Conservation (phyloP, 2,329 filamentous ascomycete species). For the Fusarium sp. region DNA sequence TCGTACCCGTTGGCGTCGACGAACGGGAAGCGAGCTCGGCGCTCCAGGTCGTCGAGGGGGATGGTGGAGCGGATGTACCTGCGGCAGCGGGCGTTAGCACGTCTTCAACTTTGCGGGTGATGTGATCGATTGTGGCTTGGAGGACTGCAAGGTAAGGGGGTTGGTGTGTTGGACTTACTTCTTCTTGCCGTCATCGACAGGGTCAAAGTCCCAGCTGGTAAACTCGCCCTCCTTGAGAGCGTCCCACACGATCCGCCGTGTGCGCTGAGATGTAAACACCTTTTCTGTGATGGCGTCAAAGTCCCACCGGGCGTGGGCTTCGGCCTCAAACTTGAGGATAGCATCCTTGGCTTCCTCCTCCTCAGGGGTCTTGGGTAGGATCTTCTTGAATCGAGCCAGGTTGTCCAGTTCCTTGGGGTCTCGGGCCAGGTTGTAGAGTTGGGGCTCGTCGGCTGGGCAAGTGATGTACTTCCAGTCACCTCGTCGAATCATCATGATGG, state of each 20-base stretch:
- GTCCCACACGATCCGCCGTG: conserved; percentile 78
- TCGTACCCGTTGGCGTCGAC: conserved; percentile 65
- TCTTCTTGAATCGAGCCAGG: conserved; percentile 61
- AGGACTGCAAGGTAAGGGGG: conserved; percentile 22
- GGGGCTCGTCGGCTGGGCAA: conserved; percentile 82
- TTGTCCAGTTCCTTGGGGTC: conserved; percentile 83
- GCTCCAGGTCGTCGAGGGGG: conserved; percentile 80
- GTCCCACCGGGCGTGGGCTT: conserved; percentile 80
- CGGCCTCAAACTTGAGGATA: conserved; percentile 72
- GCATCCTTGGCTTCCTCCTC: conserved; percentile 58
- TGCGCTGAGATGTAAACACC: conserved; percentile 79
- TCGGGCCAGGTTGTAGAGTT: conserved; percentile 78
- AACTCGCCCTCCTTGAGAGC: conserved; percentile 79
- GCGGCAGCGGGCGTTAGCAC: conserved; percentile 41
- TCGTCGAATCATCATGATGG: conserved; percentile 92
- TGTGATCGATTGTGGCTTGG: conserved; percentile 42
- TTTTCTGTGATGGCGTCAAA: conserved; percentile 77
- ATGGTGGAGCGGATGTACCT: conserved; percentile 88
- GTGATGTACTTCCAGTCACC: conserved; percentile 91
- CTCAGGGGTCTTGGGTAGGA: conserved; percentile 50
- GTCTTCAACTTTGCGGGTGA: conserved; percentile 38
- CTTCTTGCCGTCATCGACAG: conserved; percentile 70
- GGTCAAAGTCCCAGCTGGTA: conserved; percentile 86
- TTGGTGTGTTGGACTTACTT: conserved; percentile 58
- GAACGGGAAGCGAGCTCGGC: conserved; percentile 74